A percentile compares a stretch with the other conserved stretches of the same genome.
These are phyloP conservation scores for Kodamaea alishanica DNA, from an alignment of 1,139 yeast genomes.

Conservation along the genomic window DNA sequence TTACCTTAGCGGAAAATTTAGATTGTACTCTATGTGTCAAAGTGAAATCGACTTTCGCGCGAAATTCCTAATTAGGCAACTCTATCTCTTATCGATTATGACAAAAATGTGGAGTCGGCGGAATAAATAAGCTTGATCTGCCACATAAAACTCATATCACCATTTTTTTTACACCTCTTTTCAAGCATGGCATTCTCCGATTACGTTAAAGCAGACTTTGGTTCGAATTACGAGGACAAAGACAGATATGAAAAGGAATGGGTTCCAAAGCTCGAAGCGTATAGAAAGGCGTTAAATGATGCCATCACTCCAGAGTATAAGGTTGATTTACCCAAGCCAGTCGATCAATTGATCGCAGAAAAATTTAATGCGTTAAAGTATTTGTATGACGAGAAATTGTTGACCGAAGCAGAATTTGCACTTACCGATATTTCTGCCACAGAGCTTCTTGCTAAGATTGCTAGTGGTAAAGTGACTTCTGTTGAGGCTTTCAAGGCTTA, in stretches of 20 bases:
- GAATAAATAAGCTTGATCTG: not conserved
- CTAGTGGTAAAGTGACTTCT: constrained; percentile 38
- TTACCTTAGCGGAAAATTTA: no score
- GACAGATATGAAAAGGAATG: constrained; percentile 33
- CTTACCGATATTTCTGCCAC: constrained; percentile 47
- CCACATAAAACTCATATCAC: not conserved
- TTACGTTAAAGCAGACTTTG: constrained; percentile 32
- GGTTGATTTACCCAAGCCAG: constrained; percentile 38
- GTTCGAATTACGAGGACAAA: constrained; percentile 36
- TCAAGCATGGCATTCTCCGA: constrained; percentile 9
- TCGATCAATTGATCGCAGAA: constrained; percentile 34
- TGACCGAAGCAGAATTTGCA: constrained; percentile 42
- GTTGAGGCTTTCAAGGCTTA: constrained; percentile 45
- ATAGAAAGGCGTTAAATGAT: constrained; percentile 39
- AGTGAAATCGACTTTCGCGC: no score
- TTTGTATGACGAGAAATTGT: constrained; percentile 38
- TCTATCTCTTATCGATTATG: not conserved
- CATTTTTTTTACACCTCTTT: not conserved
- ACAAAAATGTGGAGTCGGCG: not conserved
- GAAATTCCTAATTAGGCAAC: constrained; percentile 1
- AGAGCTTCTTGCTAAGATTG: constrained; percentile 34
- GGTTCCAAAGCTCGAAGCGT: constrained; percentile 50
- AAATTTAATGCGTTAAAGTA: constrained; percentile 47
- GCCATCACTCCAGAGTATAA: constrained; percentile 42
- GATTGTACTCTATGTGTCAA: no score